phyloP scores from a whole-genome alignment of 352 stramenopile genomes.

The Globisporangium spinosum region DNA sequence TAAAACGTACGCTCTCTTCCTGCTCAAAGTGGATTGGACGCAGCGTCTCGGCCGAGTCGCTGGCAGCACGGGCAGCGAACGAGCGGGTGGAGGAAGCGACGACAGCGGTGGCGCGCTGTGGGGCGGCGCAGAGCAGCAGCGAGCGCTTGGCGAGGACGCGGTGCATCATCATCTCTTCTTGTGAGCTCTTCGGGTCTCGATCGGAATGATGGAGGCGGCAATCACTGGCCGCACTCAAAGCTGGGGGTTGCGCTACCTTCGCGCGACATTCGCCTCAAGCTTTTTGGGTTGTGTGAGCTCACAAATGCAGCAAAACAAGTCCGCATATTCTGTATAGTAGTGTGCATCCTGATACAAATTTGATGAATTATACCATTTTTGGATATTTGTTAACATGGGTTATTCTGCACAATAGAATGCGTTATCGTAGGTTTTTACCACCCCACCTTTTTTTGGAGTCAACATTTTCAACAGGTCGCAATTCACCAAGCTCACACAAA shows the following conservation, averaged over 20 bases:
- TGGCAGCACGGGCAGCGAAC: conserved; percentile 22
- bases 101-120: conserved; percentile 12
- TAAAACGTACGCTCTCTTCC: conserved; percentile 49
- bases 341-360: background rate
- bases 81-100: conserved; percentile 17
- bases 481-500: conserved; percentile 1
- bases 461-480: conserved; percentile 6
- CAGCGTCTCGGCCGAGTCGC: conserved; percentile 23
- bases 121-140: conserved; percentile 15
- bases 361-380: background rate
- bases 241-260: conserved; percentile 9
- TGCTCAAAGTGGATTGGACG: conserved; percentile 74
- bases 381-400: no score
- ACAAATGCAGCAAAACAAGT: background rate
- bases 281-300: background rate
- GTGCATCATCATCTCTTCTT: conserved; percentile 19
- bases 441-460: background rate
- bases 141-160: conserved; percentile 16
- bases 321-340: background rate
- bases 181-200: conserved; percentile 3
- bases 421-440: background rate
- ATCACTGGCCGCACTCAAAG: conserved; percentile 14
- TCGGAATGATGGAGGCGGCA: conserved; percentile 5
- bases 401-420: conserved; percentile 7
- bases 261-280: conserved; percentile 3